These are phyloP conservation scores for Ceratobasidium papillatum DNA, from an alignment of 1,284 basidiomycete species.

Conservation along the genomic window DNA sequence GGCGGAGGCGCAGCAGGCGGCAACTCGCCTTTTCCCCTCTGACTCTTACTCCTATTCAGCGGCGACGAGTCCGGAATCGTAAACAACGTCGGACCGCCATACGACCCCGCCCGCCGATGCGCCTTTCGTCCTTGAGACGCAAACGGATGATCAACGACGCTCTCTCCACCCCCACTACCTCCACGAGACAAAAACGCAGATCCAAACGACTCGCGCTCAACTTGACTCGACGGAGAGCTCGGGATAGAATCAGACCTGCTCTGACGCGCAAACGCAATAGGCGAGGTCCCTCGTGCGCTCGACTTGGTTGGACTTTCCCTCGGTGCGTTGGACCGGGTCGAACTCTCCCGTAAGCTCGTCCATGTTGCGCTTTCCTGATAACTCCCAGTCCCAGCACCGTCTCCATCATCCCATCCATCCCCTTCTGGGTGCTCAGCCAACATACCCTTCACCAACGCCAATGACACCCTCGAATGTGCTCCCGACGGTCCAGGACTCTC, in stretches of 20 bases:
- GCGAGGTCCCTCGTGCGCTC: constrained; percentile 20
- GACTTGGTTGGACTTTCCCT: constrained; percentile 17
- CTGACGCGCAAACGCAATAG: constrained; percentile 7
- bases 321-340: background rate
- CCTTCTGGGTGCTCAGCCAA: constrained; percentile 25
- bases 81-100: constrained; percentile 35
- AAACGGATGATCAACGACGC: constrained; percentile 21
- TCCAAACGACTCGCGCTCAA: constrained; percentile 32
- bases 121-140: constrained; percentile 9
- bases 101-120: constrained; percentile 32
- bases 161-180: background rate
- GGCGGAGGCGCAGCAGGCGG: constrained; percentile 29
- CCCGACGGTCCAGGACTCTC: constrained; percentile 5
- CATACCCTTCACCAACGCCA: constrained; percentile 2
- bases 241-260: background rate
- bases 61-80: constrained; percentile 20
- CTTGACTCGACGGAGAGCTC: constrained; percentile 19
- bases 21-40: constrained; percentile 12
- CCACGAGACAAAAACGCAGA: constrained; percentile 10
- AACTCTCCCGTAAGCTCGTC: constrained; percentile 17
- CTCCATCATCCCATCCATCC: constrained; percentile 30
- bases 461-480: constrained; percentile 5
- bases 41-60: constrained; percentile 11
- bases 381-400: constrained; percentile 3
- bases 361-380: background rate